Percentiles rank a stretch among this genome's conserved stretches.
Conservation (phyloP, 1,139 yeast species). For the Debaryomyces psychrophilus region DNA sequence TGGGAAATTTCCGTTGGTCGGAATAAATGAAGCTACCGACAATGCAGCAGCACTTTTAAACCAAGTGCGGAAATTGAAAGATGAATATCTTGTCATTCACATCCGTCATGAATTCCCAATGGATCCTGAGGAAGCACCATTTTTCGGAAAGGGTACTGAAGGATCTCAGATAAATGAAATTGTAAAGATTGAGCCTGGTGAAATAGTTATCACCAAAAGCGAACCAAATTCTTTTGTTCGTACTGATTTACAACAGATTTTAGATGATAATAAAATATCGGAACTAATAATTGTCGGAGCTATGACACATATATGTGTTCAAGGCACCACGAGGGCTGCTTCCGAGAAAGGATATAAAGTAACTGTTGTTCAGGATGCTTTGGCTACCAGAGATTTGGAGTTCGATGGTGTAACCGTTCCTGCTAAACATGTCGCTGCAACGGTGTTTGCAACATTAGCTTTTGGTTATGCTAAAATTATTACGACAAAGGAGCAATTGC, state of each 20-base stretch:
- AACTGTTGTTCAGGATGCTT: constrained; percentile 12
- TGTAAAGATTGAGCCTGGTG: constrained; percentile 4
- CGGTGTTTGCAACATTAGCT: constrained; percentile 11
- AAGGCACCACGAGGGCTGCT: constrained; percentile 12
- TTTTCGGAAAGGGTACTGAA: constrained; percentile 12
- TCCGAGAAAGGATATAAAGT: constrained; percentile 12
- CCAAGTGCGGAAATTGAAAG: background rate
- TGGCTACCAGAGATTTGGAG: constrained; percentile 12
- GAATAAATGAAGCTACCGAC: constrained; percentile 9
- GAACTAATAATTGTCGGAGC: constrained; percentile 12
- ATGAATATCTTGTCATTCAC: constrained; percentile 9
- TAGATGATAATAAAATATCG: constrained; percentile 8
- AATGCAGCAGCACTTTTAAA: constrained; percentile 5
- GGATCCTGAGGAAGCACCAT: constrained; percentile 13
- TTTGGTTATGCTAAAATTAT: constrained; percentile 11
- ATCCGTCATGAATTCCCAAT: constrained; percentile 13
- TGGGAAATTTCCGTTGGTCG: constrained; percentile 11
- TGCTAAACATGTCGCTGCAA: constrained; percentile 11
- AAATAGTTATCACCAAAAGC: constrained; percentile 11
- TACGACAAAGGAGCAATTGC: constrained; percentile 6
- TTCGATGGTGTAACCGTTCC: constrained; percentile 11
- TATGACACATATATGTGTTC: constrained; percentile 13
- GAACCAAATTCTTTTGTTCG: constrained; percentile 9
- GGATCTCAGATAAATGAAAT: constrained; percentile 11
- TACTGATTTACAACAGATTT: constrained; percentile 9